A percentile compares a stretch with the other conserved stretches of the same genome.
Conservation (phyloP, 1,139 yeast species). For the Hanseniaspora gamundiae region DNA sequence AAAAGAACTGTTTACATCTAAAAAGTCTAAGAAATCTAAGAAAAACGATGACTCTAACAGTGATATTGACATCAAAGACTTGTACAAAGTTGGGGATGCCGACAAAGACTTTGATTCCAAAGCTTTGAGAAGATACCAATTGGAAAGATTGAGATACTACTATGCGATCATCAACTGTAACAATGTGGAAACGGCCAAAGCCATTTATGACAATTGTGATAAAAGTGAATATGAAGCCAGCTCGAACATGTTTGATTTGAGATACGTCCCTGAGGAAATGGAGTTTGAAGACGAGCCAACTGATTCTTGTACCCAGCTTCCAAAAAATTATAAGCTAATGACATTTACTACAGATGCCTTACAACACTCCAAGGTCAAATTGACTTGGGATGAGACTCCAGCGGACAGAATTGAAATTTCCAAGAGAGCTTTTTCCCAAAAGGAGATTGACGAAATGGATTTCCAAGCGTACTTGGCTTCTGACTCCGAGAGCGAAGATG, state of each 20-base stretch:
- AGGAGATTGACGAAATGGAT: constrained; percentile 93
- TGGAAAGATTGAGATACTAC: constrained; percentile 77
- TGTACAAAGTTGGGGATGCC: constrained; percentile 62
- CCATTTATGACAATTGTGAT: constrained; percentile 77
- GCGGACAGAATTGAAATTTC: constrained; percentile 74
- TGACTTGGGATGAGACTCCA: constrained; percentile 98
- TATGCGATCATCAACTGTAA: constrained; percentile 91
- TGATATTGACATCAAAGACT: constrained; percentile 49
- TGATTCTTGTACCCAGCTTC: constrained; percentile 61
- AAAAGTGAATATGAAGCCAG: constrained; percentile 95
- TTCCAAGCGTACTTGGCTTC: constrained; percentile 91
- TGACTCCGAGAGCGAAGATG: constrained; percentile 56
- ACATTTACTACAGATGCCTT: constrained; percentile 86
- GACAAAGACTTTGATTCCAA: constrained; percentile 63
- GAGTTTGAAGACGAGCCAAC: constrained; percentile 58
- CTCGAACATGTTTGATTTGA: constrained; percentile 82
- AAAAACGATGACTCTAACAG: constrained; percentile 36
- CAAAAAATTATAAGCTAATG: constrained; percentile 68
- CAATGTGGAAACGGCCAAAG: constrained; percentile 54
- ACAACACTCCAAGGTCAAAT: constrained; percentile 83
- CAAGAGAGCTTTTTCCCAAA: constrained; percentile 71
- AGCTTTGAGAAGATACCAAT: constrained; percentile 60
- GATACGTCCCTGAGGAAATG: constrained; percentile 90
- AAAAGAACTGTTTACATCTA: constrained; percentile 53
- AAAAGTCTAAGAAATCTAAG: constrained; percentile 26